Conservation (phyloP, 345 rosid genomes). For the Noccaea caerulescens region DNA sequence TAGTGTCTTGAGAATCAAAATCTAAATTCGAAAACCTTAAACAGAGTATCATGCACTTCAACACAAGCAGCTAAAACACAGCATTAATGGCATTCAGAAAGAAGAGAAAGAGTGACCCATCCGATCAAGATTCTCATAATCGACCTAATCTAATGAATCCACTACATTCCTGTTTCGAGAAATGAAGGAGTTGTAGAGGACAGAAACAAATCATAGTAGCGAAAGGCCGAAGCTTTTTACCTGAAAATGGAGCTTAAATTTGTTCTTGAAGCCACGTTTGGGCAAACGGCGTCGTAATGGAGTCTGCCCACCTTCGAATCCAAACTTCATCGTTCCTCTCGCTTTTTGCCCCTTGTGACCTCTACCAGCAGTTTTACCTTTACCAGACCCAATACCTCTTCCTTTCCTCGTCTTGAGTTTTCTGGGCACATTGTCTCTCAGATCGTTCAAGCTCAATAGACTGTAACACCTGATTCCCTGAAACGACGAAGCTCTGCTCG, state of each 20-base stretch:
- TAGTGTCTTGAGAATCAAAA: neutral
- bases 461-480: slow-evolving; percentile 64
- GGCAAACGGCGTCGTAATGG: slow-evolving; percentile 91
- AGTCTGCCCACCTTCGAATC: slow-evolving; percentile 98
- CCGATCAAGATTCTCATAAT: neutral
- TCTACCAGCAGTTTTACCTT: slow-evolving; percentile 95
- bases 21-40: neutral
- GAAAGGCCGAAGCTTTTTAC: slow-evolving; percentile 37
- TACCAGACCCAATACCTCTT: slow-evolving; percentile 96
- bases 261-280: slow-evolving; percentile 91
- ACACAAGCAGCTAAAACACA: slow-evolving; percentile 16
- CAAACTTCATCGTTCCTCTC: slow-evolving; percentile 80
- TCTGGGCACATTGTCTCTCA: slow-evolving; percentile 83
- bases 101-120: slow-evolving; percentile 2
- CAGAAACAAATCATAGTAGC: slow-evolving; percentile 8
- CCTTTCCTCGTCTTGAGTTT: slow-evolving; percentile 96
- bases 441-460: slow-evolving; percentile 80
- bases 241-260: slow-evolving; percentile 89
- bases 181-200: neutral
- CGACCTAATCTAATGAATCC: slow-evolving; percentile 6
- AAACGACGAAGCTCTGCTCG: slow-evolving; percentile 34
- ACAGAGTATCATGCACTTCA: neutral
- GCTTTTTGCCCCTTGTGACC: slow-evolving; percentile 99
- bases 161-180: neutral
- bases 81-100: neutral